phyloP scores from a whole-genome alignment of 306 rosid species.

The Heteromeles arbutifolia region DNA sequence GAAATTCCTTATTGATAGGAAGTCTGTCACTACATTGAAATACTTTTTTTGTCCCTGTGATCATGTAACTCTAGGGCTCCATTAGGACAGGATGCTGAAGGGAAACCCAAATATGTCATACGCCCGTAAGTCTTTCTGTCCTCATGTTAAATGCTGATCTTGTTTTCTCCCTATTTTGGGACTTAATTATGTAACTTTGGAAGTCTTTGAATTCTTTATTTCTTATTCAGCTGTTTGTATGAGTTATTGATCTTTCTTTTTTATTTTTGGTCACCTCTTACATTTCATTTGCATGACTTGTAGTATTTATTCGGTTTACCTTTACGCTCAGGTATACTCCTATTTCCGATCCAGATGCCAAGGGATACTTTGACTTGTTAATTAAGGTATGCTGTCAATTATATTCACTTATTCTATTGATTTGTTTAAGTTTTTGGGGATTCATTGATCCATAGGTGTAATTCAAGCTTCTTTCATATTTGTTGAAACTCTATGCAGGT shows the following conservation, averaged over 20 bases:
- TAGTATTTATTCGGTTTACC: constrained; percentile 1
- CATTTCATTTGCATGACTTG: constrained; percentile 13
- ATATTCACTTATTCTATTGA: constrained; percentile 1
- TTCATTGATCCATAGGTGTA: neutral
- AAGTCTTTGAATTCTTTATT: neutral
- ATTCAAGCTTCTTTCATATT: neutral
- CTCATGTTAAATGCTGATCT: constrained; percentile 12
- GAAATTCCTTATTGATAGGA: neutral
- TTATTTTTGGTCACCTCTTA: neutral
- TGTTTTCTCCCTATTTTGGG: neutral
- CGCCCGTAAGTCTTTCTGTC: constrained; percentile 75
- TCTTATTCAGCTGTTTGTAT: neutral
- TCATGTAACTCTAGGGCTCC: constrained; percentile 55
- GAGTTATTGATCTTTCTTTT: neutral
- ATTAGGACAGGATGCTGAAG: constrained; percentile 67
- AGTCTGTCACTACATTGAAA: neutral
- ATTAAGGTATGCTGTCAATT: constrained; percentile 60
- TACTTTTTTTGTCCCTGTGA: neutral
- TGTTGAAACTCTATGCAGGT: constrained; percentile 42
- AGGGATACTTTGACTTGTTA: constrained; percentile 89
- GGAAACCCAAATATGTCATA: constrained; percentile 61
- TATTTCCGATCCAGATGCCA: constrained; percentile 82
- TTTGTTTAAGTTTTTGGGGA: neutral
- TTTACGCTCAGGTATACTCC: constrained; percentile 78
- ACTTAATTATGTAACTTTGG: neutral